Evolutionary conservation across 768 basidiomycete genomes (phyloP).

Genomic region (Agrocybe pediades): DNA sequence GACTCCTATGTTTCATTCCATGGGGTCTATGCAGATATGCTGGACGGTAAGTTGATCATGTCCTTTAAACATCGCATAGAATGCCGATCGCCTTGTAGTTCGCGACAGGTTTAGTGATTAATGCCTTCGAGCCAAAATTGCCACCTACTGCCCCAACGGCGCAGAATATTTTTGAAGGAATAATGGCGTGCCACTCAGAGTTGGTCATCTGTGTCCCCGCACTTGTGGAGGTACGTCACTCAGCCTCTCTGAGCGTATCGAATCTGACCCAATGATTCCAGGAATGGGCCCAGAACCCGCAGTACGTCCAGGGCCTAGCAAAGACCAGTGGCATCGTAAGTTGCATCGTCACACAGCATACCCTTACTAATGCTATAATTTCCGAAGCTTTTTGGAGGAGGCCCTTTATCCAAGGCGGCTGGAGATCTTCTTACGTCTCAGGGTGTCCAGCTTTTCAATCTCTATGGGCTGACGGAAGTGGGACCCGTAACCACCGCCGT

Average conservation of each 20-base stretch:
- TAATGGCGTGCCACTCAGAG: too few relatives aligned
- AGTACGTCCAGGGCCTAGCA: background rate
- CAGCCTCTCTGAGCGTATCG: too few relatives aligned
- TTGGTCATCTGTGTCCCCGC: too few relatives aligned
- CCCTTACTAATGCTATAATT: background rate
- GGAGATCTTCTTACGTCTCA: constrained; percentile 8
- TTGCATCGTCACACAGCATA: background rate
- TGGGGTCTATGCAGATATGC: constrained; percentile 2
- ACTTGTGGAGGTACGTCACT: too few relatives aligned
- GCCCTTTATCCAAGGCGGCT: constrained; percentile 5
- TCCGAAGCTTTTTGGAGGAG: constrained; percentile 11
- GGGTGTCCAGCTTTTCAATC: constrained; percentile 1
- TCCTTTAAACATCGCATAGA: background rate
- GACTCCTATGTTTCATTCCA: constrained; percentile 7
- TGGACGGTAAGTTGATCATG: constrained; percentile 6
- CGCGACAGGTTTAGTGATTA: background rate
- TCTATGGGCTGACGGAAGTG: constrained; percentile 1
- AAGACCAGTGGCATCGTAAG: too few relatives aligned
- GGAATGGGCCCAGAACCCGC: too few relatives aligned
- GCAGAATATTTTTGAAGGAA: too few relatives aligned
- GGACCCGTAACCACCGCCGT: background rate
- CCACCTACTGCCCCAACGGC: too few relatives aligned
- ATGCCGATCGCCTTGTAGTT: background rate
- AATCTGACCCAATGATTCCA: too few relatives aligned
- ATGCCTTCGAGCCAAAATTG: background rate